Base-by-base conservation (phyloP, 805 yeast species). In the Kazachstania psychrophila region DNA sequence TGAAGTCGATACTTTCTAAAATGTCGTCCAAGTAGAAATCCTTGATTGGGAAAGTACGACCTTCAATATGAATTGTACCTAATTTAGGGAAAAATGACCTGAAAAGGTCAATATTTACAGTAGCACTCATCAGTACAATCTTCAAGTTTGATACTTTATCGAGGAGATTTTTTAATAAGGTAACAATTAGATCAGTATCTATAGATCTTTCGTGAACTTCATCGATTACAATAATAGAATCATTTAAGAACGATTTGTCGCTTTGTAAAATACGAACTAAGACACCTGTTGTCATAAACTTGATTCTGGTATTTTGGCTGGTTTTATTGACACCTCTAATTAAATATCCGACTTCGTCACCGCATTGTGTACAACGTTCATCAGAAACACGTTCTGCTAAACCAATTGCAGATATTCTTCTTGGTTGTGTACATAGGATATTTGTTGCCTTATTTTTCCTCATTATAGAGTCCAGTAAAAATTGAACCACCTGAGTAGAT, bases 161-260 rank as follows among this genome's bases (percentile, higher is more conserved):
- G 45, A 78, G 49, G 4, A 86, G 61, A 26, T 69, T 70, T 49
- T 84, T 87, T 43, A 89, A 63, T 33, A 89, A 70, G 36, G 87
- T 84, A 36, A 89, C 64, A 26, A 89, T 65, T 39, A 88, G 77
- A 58, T 89, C 97, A 42, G 88, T 77, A 49, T 89, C 97, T 38
- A 88, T 74, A 0, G 96, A 86, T 46, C 97, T 65, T 60, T 89
- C 97, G 56, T 89, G 97, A n/a, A 89, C 97, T 61, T 89, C 97
- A 66, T 89, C 97, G 27, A 88, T 75, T 28, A 88, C 77, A 26
- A 88, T 72, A 23, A 78, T 75, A 13, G 88, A 60, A 37, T 71
- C 62, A 11, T 68, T 65, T 42, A 82, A 70, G 34, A 75, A 60
- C 1, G 58, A 54, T 27, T 56, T 48, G 19, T 58, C 60, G 12